Percentiles rank a stretch among this genome's conserved stretches.
Evolutionary conservation across 1,284 basidiomycete genomes (phyloP).

Genomic region (Sporisorium exsertum): DNA sequence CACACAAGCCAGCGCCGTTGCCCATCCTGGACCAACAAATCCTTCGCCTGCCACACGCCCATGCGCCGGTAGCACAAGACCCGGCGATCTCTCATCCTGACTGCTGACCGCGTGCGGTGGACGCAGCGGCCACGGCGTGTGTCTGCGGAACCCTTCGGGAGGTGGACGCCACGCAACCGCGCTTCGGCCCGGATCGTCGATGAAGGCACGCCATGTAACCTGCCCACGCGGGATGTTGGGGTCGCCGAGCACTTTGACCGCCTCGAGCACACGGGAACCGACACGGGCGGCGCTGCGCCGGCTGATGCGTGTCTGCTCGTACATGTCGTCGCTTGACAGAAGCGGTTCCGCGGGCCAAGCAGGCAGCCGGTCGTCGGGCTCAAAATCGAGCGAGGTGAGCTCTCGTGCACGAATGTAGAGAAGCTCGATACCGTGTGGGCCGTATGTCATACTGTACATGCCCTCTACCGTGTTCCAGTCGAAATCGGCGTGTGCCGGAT

Average conservation of each 20-base stretch:
- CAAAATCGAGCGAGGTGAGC: constrained; percentile 54
- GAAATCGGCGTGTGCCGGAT: constrained; percentile 50
- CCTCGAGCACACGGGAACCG: constrained; percentile 51
- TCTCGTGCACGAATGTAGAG: constrained; percentile 53
- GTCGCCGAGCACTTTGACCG: constrained; percentile 55
- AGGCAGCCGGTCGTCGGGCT: constrained; percentile 25
- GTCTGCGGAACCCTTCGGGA: constrained; percentile 27
- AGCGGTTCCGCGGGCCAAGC: constrained; percentile 52
- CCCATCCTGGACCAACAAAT: constrained; percentile 50
- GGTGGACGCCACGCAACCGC: constrained; percentile 45
- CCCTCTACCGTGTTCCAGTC: constrained; percentile 54
- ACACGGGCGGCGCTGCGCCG: constrained; percentile 30
- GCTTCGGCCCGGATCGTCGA: constrained; percentile 47
- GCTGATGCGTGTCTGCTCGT: constrained; percentile 44
- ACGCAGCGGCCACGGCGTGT: constrained; percentile 48
- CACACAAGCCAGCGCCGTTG: constrained; percentile 42
- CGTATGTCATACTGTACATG: constrained; percentile 56
- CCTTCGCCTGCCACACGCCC: constrained; percentile 52
- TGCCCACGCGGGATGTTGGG: constrained; percentile 55
- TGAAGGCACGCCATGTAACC: constrained; percentile 55
- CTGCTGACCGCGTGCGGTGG: constrained; percentile 20
- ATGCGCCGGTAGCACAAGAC: constrained; percentile 45
- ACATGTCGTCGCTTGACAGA: constrained; percentile 47
- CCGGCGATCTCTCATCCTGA: constrained; percentile 41
- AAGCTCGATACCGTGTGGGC: constrained; percentile 56